Evolutionary conservation across 2,329 filamentous ascomycete genomes (phyloP).

Genomic region (Pseudogymnoascus sp.): DNA sequence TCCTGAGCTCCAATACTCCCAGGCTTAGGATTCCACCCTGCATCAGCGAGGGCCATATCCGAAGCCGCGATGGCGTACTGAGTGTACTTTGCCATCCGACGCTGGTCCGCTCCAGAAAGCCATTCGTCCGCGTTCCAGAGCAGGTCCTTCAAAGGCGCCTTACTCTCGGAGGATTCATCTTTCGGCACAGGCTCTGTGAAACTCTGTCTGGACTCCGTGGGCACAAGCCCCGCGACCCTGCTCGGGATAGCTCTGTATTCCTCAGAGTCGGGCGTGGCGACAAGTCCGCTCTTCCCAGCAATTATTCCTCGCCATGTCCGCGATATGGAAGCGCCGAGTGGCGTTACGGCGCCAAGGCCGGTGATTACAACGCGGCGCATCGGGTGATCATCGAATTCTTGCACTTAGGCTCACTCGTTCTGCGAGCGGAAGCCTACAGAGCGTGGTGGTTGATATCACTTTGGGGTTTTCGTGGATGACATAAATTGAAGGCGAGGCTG

Average conservation of each 20-base stretch:
- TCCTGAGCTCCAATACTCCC: conserved; percentile 56
- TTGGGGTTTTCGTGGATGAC: background rate
- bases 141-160: conserved; percentile 32
- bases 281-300: conserved; percentile 71
- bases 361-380: conserved; percentile 72
- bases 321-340: conserved; percentile 71
- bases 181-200: conserved; percentile 15
- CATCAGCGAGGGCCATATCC: conserved; percentile 77
- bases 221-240: conserved; percentile 77
- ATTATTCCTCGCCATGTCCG: conserved; percentile 76
- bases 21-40: conserved; percentile 54
- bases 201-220: conserved; percentile 37
- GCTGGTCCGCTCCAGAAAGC: conserved; percentile 47
- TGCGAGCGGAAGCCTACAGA: background rate
- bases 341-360: conserved; percentile 73
- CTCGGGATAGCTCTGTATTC: conserved; percentile 69
- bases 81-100: conserved; percentile 83
- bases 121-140: conserved; percentile 48
- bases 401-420: background rate
- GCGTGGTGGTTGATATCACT: background rate
- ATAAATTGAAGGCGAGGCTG: background rate
- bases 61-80: conserved; percentile 87
- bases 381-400: conserved; percentile 20
- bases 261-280: conserved; percentile 40
- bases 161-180: conserved; percentile 26